Base-by-base conservation (phyloP, 2,329 filamentous ascomycete species). In the Fusarium piperis region DNA sequence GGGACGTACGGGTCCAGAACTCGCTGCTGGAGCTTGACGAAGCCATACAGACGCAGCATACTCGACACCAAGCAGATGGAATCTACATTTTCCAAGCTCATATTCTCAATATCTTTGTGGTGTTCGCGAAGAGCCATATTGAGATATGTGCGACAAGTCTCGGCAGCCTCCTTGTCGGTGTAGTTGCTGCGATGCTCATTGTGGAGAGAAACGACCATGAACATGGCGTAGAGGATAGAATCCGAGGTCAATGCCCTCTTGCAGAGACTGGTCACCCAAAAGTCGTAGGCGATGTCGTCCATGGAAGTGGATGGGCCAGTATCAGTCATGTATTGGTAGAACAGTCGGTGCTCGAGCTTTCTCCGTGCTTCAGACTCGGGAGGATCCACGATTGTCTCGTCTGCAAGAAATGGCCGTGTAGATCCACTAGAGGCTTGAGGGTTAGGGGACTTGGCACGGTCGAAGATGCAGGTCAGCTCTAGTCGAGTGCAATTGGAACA, bases 401-500 rank as follows among this genome's bases (percentile, higher is more conserved):
- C 35, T 28, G 13, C 20, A 38, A 36, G 38, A 30, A 35, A 28
- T 26, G 52, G 16, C 23, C 15, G 16, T 8, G 44, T 18, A 30
- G 44, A 51, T 51, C 26, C 44, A 30, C 16, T 11, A 13, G 44
- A 13, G 6, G 26, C 44, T 18, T 30, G 26, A 8, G 44, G 18
- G 6, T 28, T 30, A 5, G 46, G 32, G 11, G 41, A 55, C 13
- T 63, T 64, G 33, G 41, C 39, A 13, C 65, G 70, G 41, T 69
- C 74, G 48, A 75, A 76, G 20, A 65, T 26, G 28, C 74, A 76
- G 6, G 26, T 36, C 11, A 71, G 26, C 2, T 64, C 60, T 12
- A 74, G 58, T 6, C 74, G 71, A 8, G 57, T 68, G 20, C 73
- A 76, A 5, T 74, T 69, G 20, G 36, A 62, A 59, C 74, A 76